These are phyloP conservation scores for Begonia fuchsioides DNA, from an alignment of 306 rosid genomes.

Conservation along the genomic window DNA sequence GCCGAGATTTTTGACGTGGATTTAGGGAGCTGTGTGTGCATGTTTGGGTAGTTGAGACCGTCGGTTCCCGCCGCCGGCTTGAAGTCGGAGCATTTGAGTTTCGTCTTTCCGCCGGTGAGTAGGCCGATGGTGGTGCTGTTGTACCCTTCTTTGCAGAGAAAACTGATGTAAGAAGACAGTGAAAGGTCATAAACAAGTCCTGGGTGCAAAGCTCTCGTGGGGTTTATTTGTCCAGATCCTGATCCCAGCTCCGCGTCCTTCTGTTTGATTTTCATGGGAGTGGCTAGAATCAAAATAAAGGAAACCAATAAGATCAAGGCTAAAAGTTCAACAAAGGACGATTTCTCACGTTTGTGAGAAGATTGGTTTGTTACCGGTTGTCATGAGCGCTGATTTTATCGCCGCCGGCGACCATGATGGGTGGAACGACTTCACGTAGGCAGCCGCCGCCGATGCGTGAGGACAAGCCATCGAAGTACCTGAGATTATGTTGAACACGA, in stretches of 20 bases:
- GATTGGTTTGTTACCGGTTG: constrained; percentile 38
- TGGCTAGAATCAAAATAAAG: constrained; percentile 24
- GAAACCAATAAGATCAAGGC: too few species aligned
- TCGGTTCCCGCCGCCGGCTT: constrained; percentile 37
- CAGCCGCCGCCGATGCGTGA: constrained; percentile 61
- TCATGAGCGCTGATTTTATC: constrained; percentile 90
- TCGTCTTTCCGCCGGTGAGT: constrained; percentile 24
- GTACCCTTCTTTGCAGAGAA: constrained; percentile 60
- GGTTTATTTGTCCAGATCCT: constrained; percentile 74
- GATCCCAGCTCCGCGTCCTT: constrained; percentile 28
- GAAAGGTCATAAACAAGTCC: too few species aligned
- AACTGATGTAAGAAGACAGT: constrained; percentile 28
- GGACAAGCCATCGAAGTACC: constrained; percentile 97
- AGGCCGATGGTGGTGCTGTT: constrained; percentile 32
- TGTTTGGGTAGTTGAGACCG: constrained; percentile 77
- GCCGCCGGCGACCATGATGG: constrained; percentile 89
- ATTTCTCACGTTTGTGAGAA: not conserved
- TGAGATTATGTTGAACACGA: constrained; percentile 40
- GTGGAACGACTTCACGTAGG: constrained; percentile 80
- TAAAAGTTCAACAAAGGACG: too few species aligned
- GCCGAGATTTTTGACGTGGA: constrained; percentile 22
- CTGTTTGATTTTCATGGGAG: constrained; percentile 31
- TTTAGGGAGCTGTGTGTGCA: constrained; percentile 29
- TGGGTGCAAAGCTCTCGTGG: constrained; percentile 44
- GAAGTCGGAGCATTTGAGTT: constrained; percentile 22